Percentiles rank a stretch among this genome's conserved stretches.
phyloP scores from a whole-genome alignment of 73 alveolate species.

The Paramecium primaurelia region DNA sequence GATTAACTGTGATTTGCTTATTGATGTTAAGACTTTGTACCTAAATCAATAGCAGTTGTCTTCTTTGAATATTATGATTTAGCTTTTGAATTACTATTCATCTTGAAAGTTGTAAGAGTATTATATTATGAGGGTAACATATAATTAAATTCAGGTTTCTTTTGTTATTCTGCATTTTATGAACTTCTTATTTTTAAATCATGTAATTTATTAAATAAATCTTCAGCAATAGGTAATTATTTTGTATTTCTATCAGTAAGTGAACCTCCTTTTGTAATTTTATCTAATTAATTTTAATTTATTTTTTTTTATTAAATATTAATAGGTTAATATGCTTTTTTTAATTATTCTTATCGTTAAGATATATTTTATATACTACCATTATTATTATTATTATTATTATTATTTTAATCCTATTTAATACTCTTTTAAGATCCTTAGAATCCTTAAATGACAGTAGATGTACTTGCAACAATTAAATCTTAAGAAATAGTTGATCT shows the following conservation, averaged over 20 bases:
- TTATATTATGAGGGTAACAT: constrained; percentile 32
- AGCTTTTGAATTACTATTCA: not conserved
- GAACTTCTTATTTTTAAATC: constrained; percentile 5
- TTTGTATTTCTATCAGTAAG: constrained; percentile 17
- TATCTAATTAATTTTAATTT: not conserved
- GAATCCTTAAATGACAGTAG: constrained; percentile 10
- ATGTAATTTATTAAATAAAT: not conserved
- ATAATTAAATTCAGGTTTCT: constrained; percentile 23
- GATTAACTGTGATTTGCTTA: not conserved
- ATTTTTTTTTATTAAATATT: not conserved
- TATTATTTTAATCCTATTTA: not conserved
- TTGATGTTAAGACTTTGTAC: not conserved
- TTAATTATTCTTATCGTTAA: not conserved
- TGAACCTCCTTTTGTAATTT: constrained; percentile 46
- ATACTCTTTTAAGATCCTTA: constrained; percentile 1
- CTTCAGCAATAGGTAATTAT: constrained; percentile 20
- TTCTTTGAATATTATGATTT: not conserved
- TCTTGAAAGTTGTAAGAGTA: not conserved
- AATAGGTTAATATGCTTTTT: not conserved
- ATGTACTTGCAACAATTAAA: not conserved
- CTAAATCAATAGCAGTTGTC: not conserved
- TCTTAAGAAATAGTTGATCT: constrained; percentile 12
- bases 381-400: not conserved
- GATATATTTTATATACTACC: not conserved
- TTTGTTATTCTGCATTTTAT: not conserved